Percentiles rank a stretch among this genome's conserved stretches.
phyloP scores from a whole-genome alignment of 2,329 filamentous ascomycete genomes.

The Cladorrhinum sp. region DNA sequence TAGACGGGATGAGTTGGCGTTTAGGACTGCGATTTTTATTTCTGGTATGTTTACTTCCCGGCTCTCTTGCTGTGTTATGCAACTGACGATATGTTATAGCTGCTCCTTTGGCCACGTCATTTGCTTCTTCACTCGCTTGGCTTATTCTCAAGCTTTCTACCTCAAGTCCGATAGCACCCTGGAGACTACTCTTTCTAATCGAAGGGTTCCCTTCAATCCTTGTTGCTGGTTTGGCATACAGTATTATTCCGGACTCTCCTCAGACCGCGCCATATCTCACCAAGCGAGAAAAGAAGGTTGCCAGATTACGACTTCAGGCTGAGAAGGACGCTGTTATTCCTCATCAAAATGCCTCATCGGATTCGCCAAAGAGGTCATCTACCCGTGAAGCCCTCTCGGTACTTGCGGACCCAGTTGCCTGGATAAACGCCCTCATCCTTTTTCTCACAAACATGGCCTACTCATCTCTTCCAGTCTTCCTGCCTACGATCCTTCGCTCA shows the following conservation, averaged over 20 bases:
- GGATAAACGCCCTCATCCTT: constrained; percentile 78
- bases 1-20: constrained; percentile 69
- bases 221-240: constrained; percentile 70
- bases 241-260: constrained; percentile 73
- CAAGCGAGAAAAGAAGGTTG: constrained; percentile 64
- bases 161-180: constrained; percentile 68
- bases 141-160: constrained; percentile 68
- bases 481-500: constrained; percentile 73
- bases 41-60: constrained; percentile 50
- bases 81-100: constrained; percentile 58
- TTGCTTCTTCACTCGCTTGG: constrained; percentile 78
- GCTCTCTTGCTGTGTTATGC: constrained; percentile 31
- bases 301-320: constrained; percentile 58
- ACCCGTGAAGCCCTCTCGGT: constrained; percentile 56
- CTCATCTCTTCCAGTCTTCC: constrained; percentile 80
- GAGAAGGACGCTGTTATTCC: constrained; percentile 17
- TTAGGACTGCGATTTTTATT: constrained; percentile 82
- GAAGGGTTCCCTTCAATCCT: constrained; percentile 83
- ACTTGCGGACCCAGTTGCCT: constrained; percentile 65
- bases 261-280: constrained; percentile 62
- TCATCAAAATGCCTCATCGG: background rate
- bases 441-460: constrained; percentile 87
- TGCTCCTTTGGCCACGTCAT: constrained; percentile 75
- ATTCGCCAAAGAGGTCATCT: constrained; percentile 38
- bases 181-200: constrained; percentile 80